phyloP scores from a whole-genome alignment of 768 basidiomycete genomes.

The Suillus decipiens region DNA sequence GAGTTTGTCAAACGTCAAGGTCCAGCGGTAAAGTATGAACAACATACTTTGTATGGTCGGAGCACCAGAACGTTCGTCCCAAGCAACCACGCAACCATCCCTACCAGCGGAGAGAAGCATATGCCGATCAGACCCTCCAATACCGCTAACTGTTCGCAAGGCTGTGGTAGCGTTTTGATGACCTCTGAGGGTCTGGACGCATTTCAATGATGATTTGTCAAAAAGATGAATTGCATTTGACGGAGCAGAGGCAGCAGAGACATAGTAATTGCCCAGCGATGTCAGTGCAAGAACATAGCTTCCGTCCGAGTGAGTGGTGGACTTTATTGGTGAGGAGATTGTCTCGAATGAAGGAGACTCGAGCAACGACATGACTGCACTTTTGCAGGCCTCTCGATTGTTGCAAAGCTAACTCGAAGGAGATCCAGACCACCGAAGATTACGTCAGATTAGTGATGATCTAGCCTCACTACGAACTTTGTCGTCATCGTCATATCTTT shows the following conservation, averaged over 20 bases:
- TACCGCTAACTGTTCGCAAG: slow-evolving; percentile 44
- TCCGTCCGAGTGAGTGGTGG: slow-evolving; percentile 38
- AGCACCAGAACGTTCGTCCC: slow-evolving; percentile 66
- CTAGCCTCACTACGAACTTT: slow-evolving; percentile 3
- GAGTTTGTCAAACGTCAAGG: slow-evolving; percentile 38
- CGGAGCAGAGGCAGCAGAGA: slow-evolving; percentile 61
- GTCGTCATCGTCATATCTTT: slow-evolving; percentile 5
- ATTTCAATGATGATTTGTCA: slow-evolving; percentile 56
- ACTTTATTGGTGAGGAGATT: slow-evolving; percentile 28
- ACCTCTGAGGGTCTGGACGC: slow-evolving; percentile 50
- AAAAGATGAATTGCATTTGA: slow-evolving; percentile 65
- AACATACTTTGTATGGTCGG: slow-evolving; percentile 62
- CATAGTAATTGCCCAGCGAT: slow-evolving; percentile 52
- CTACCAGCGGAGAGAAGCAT: slow-evolving; percentile 66
- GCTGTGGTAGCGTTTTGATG: slow-evolving; percentile 61
- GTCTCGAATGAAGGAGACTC: slow-evolving; percentile 24
- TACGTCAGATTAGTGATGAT: slow-evolving; percentile 15
- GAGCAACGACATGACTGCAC: slow-evolving; percentile 26
- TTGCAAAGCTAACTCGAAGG: not conserved
- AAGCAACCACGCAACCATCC: slow-evolving; percentile 70
- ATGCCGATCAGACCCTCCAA: slow-evolving; percentile 43
- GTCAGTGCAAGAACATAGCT: slow-evolving; percentile 67
- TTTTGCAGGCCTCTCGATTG: not conserved
- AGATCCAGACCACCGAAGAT: slow-evolving; percentile 5
- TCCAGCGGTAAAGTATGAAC: not conserved